Conservation (phyloP, 2,329 filamentous ascomycete genomes). For the Diaporthe sp. region DNA sequence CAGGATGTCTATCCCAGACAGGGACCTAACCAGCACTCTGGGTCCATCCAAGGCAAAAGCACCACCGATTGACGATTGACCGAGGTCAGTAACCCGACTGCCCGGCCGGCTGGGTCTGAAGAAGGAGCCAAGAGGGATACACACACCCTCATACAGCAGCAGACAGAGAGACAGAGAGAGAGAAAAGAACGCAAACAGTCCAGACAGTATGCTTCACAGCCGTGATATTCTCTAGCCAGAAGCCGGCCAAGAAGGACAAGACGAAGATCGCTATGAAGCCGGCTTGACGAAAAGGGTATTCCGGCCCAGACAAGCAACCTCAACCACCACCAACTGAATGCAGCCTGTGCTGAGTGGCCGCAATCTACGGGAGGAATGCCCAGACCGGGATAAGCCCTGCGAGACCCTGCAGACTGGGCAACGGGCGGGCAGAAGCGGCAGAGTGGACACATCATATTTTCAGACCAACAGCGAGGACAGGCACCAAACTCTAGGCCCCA, state of each 20-base stretch:
- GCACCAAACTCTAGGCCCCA: slow-evolving; percentile 10
- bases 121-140: not conserved
- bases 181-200: not conserved
- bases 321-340: not conserved
- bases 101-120: not conserved
- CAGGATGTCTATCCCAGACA: slow-evolving; percentile 15
- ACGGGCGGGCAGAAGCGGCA: slow-evolving; percentile 15
- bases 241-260: slow-evolving; percentile 25
- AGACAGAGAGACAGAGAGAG: not conserved
- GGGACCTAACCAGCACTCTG: slow-evolving; percentile 11
- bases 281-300: slow-evolving; percentile 24
- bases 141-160: not conserved
- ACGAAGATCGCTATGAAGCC: slow-evolving; percentile 9
- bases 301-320: slow-evolving; percentile 6
- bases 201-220: not conserved
- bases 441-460: not conserved
- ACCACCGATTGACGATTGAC: not conserved
- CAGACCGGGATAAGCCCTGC: slow-evolving; percentile 24
- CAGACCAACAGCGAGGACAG: not conserved
- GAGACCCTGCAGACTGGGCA: slow-evolving; percentile 19
- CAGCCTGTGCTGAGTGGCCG: not conserved
- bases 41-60: not conserved
- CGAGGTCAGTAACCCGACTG: not conserved
- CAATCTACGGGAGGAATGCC: slow-evolving; percentile 18
- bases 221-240: slow-evolving; percentile 13